These are phyloP conservation scores for Gyrodon lividus DNA, from an alignment of 768 basidiomycete genomes.

Conservation along the genomic window DNA sequence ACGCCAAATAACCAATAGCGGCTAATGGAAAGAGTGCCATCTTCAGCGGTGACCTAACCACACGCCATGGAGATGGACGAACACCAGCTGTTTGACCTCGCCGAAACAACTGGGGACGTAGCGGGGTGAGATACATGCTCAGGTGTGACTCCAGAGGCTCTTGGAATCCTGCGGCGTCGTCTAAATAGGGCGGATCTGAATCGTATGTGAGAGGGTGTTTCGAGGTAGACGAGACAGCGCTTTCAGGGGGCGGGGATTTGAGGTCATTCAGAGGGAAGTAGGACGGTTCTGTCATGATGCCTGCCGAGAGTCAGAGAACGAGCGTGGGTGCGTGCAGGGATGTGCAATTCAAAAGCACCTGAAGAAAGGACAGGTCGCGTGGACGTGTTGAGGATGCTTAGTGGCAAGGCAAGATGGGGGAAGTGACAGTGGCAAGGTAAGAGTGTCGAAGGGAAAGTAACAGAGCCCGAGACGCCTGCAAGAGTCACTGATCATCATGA, in stretches of 20 bases:
- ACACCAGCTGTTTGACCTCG: background rate
- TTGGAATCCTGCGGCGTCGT: background rate
- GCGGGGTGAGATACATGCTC: slow-evolving; percentile 6
- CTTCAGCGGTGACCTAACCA: slow-evolving; percentile 5
- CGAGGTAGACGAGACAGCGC: background rate
- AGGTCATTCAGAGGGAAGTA: slow-evolving; percentile 19
- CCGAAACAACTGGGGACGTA: background rate
- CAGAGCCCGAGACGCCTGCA: no score
- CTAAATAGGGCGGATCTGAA: background rate
- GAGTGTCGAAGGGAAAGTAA: no score
- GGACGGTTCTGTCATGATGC: slow-evolving; percentile 17
- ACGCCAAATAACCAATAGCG: slow-evolving; percentile 28
- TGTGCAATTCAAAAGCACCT: background rate
- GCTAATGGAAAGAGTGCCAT: slow-evolving; percentile 24
- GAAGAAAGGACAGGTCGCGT: background rate
- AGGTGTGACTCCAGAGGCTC: background rate
- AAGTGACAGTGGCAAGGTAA: no score
- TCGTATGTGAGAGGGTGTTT: background rate
- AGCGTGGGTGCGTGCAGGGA: slow-evolving; percentile 5
- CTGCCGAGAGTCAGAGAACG: slow-evolving; percentile 1
- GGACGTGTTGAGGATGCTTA: no score
- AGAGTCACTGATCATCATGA: no score
- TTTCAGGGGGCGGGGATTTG: background rate
- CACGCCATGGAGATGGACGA: slow-evolving; percentile 8
- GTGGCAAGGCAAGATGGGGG: no score